Evolutionary conservation across 177 flowering plant species (phyloP).

Genomic region (Tripterygium wilfordii): DNA sequence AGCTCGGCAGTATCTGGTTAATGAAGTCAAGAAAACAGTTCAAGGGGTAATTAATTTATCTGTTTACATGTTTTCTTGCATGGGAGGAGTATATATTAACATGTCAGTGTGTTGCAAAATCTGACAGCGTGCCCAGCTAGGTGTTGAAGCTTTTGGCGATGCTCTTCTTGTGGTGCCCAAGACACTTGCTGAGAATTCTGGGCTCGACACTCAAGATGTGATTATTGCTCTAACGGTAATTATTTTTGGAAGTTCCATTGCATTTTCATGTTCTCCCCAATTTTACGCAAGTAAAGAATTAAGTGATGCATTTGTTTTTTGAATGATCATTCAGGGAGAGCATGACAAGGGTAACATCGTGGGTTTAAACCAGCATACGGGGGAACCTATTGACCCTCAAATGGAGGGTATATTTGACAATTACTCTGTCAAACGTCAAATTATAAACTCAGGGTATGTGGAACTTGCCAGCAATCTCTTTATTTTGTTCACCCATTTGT

Average conservation of each 20-base stretch:
- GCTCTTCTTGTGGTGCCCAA: conserved; percentile 97
- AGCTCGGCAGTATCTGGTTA: conserved; percentile 81
- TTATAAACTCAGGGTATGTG: conserved; percentile 87
- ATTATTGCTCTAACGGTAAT: conserved; percentile 78
- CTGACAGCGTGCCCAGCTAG: conserved; percentile 95
- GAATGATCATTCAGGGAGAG: conserved; percentile 54
- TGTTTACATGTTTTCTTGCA: neutral
- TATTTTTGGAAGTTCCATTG: neutral
- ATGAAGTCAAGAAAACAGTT: conserved; percentile 93
- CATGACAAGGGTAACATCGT: conserved; percentile 89
- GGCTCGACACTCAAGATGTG: conserved; percentile 96
- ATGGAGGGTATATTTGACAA: conserved; percentile 99
- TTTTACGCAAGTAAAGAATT: neutral
- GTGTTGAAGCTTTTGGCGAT: conserved; percentile 96
- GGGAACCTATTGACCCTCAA: conserved; percentile 88
- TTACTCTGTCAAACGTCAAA: conserved; percentile 92
- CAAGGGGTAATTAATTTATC: conserved; percentile 64
- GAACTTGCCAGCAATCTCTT: neutral
- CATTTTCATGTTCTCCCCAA: neutral
- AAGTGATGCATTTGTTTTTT: neutral
- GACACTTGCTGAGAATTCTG: conserved; percentile 97
- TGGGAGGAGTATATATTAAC: no score
- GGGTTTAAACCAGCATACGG: conserved; percentile 81
- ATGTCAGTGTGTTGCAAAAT: no score
- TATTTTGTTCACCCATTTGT: no score